Base-by-base conservation (phyloP, 1,139 yeast genomes). In the Geotrichum histeridarum region DNA sequence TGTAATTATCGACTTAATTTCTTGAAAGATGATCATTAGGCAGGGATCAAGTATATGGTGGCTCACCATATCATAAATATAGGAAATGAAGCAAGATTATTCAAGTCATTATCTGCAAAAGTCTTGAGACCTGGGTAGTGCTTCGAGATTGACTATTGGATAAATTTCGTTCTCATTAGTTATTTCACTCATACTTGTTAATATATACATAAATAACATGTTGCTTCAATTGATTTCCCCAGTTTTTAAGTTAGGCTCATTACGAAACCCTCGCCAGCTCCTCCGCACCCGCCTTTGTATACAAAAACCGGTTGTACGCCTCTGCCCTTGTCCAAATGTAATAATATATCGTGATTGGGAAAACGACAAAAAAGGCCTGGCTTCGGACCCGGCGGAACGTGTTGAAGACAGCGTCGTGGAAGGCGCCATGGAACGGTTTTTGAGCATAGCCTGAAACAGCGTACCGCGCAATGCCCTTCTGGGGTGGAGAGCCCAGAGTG, bases 211-310 rank as follows among this genome's bases (percentile, higher is more conserved):
- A 35, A 12, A 35, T 12, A 4, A 4, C 14, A 35, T 2, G 14
- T 35, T 14, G 14, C 4, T 14, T 12, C 4, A 35, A 35, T 14
- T 4, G 14, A 2, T 6, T 35, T 35, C 14, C 14, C 14, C 14
- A 14, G 27, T 22, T 22, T 22, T 22, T 22, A n/a, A n/a, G n/a
- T n/a, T n/a, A n/a, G n/a, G n/a, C 27, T 3, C 5, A 5, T 22
- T 22, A 22, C 3, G 53, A 55, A 52, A 54, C 51, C 47, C 52
- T 83, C 73, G 80, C 90, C 71, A 90, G 81, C 70, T 89, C 95
- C 77, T 85, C 93, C 78, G 91, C 88, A 72, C 99, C 99, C 61
- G 86, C 98, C 80, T 93, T 93, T 75, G 98, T 90, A 81, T 93
- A 93, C 73, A 93, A 82, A 82, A 79, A 91, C 70, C 84, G 93